Conservation (phyloP, 2,329 filamentous ascomycete genomes). For the Ophiostoma populinum region DNA sequence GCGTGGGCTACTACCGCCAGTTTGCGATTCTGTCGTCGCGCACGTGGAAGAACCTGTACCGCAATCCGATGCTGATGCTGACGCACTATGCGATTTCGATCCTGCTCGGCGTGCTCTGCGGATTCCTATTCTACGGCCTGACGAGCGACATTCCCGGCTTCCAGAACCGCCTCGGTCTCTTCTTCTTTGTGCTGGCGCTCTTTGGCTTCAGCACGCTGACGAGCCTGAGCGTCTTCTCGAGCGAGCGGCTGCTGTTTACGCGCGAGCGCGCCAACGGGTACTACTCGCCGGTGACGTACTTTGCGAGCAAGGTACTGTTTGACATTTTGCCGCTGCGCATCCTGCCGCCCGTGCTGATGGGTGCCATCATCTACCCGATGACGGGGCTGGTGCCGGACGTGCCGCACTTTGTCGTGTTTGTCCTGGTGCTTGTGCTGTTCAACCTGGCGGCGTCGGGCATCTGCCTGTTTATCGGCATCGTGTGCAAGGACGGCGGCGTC, state of each 20-base stretch:
- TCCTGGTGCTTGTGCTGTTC: slow-evolving; percentile 84
- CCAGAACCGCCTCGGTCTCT: slow-evolving; percentile 90
- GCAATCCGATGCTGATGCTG: slow-evolving; percentile 95
- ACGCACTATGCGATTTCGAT: slow-evolving; percentile 98
- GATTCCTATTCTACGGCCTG: slow-evolving; percentile 89
- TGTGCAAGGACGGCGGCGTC: slow-evolving; percentile 80
- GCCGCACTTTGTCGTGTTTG: slow-evolving; percentile 75
- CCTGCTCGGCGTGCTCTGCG: slow-evolving; percentile 79
- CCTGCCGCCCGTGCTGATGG: slow-evolving; percentile 87
- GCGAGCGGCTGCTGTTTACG: slow-evolving; percentile 79
- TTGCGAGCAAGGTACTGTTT: slow-evolving; percentile 91
- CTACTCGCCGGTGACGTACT: slow-evolving; percentile 87
- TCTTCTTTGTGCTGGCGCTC: slow-evolving; percentile 90
- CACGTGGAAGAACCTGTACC: slow-evolving; percentile 94
- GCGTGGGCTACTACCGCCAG: slow-evolving; percentile 63
- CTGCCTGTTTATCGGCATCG: slow-evolving; percentile 88
- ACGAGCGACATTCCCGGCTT: slow-evolving; percentile 95
- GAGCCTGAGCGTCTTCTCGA: slow-evolving; percentile 80
- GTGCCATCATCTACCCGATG: slow-evolving; percentile 94
- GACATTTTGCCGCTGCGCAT: slow-evolving; percentile 90
- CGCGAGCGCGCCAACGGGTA: slow-evolving; percentile 93
- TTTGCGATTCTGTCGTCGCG: slow-evolving; percentile 78
- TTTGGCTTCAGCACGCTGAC: slow-evolving; percentile 96
- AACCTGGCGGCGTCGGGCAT: slow-evolving; percentile 88
- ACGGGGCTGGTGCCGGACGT: slow-evolving; percentile 73